Conservation (phyloP, 805 yeast genomes). For the Yarrowia sp. region DNA sequence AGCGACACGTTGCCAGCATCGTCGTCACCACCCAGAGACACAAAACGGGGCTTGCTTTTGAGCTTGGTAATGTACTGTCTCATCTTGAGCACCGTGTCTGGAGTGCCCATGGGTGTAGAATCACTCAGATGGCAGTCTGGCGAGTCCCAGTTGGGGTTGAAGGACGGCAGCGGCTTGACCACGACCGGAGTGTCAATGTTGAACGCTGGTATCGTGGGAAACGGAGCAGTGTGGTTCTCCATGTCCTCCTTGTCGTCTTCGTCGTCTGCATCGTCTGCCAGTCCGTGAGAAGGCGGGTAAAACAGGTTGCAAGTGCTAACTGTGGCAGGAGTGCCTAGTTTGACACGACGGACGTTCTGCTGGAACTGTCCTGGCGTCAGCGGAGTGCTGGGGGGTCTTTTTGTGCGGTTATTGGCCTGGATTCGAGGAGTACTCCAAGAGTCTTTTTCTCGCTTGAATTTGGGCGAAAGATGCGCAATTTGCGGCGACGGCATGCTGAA, state of each 20-base stretch:
- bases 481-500: constrained; percentile 15
- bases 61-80: constrained; percentile 9
- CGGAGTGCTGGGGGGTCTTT: constrained; percentile 13
- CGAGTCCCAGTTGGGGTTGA: constrained; percentile 22
- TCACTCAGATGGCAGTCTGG: constrained; percentile 17
- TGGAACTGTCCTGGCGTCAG: constrained; percentile 12
- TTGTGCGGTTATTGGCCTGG: background rate
- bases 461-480: constrained; percentile 15
- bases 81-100: constrained; percentile 15
- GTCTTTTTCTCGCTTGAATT: background rate
- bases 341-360: constrained; percentile 15
- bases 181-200: constrained; percentile 4
- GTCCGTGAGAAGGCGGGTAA: constrained; percentile 10
- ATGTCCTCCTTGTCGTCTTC: background rate
- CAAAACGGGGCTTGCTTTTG: constrained; percentile 12
- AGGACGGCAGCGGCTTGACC: background rate
- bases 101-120: constrained; percentile 20
- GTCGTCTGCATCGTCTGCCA: constrained; percentile 17
- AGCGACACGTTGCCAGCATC: background rate
- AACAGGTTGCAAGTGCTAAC: constrained; percentile 4
- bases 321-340: constrained; percentile 17
- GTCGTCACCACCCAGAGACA: background rate
- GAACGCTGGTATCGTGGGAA: constrained; percentile 1
- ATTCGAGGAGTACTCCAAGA: background rate
- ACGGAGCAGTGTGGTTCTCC: constrained; percentile 7